These are phyloP conservation scores for Sugiyamaella boreocaroliniensis DNA, from an alignment of 805 yeast genomes.

Conservation along the genomic window DNA sequence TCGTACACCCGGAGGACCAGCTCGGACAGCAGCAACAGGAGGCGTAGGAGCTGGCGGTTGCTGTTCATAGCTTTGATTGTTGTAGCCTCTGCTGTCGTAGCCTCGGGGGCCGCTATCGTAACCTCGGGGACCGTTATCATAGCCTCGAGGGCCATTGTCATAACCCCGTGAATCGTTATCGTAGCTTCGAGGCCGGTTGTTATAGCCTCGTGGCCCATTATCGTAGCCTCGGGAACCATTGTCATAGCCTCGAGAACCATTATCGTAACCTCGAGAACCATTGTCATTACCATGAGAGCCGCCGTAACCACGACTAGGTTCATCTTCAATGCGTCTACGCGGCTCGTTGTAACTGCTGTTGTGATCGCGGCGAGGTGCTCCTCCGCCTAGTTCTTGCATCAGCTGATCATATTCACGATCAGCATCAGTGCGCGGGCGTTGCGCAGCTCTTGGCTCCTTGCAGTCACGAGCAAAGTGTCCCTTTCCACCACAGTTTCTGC, in stretches of 20 bases:
- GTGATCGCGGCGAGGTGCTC: not conserved
- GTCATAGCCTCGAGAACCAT: not conserved
- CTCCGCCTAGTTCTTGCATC: constrained; percentile 43
- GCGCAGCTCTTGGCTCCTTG: constrained; percentile 32
- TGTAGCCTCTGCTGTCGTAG: not conserved
- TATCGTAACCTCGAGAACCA: not conserved
- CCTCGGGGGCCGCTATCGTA: not conserved
- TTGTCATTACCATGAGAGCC: not conserved
- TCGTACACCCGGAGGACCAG: constrained; percentile 6
- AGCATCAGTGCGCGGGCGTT: constrained; percentile 24
- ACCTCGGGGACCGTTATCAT: not conserved
- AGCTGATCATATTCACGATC: constrained; percentile 47
- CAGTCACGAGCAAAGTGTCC: constrained; percentile 93
- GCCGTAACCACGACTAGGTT: not conserved
- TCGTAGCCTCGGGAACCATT: not conserved
- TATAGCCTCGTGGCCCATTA: not conserved
- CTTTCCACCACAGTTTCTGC: constrained; percentile 68
- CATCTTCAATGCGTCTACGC: not conserved
- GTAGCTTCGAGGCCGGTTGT: not conserved
- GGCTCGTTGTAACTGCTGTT: not conserved
- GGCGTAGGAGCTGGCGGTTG: constrained; percentile 1
- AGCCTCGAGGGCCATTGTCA: not conserved
- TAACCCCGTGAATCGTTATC: not conserved
- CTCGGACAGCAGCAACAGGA: constrained; percentile 7
- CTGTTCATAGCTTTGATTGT: not conserved